Conservation (phyloP, 106 monocot species). For the Allium sativum region DNA sequence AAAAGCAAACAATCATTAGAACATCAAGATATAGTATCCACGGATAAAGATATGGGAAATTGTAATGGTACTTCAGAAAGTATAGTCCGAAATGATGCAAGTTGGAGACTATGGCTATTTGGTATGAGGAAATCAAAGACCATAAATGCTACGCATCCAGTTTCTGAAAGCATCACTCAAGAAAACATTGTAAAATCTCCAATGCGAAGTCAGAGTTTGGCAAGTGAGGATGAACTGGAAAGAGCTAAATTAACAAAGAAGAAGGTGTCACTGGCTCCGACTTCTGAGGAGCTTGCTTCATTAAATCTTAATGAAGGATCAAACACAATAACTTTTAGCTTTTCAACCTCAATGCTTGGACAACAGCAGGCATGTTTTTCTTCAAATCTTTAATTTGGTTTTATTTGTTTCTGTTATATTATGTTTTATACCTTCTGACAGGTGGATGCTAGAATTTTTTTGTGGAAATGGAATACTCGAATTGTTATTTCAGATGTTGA, state of each 20-base stretch:
- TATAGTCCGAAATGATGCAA: slow-evolving; percentile 27
- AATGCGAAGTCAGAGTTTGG: slow-evolving; percentile 4
- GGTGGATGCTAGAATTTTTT: slow-evolving; percentile 84
- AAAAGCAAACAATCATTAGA: slow-evolving; percentile 17
- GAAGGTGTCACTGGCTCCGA: slow-evolving; percentile 49
- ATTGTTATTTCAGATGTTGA: slow-evolving; percentile 94
- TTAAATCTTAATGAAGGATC: slow-evolving; percentile 70
- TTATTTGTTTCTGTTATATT: not conserved
- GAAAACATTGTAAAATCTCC: slow-evolving; percentile 7
- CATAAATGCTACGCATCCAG: slow-evolving; percentile 20
- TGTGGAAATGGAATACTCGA: slow-evolving; percentile 80
- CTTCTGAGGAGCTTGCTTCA: slow-evolving; percentile 68
- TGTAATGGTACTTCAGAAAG: slow-evolving; percentile 14
- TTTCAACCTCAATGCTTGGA: slow-evolving; percentile 81
- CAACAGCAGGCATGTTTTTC: slow-evolving; percentile 47
- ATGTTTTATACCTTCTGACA: slow-evolving; percentile 11
- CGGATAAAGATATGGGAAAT: slow-evolving; percentile 20
- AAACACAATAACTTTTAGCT: slow-evolving; percentile 66
- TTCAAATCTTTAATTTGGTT: not conserved
- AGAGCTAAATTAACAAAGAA: slow-evolving; percentile 21
- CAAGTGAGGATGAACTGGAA: slow-evolving; percentile 1
- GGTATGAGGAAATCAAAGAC: slow-evolving; percentile 36
- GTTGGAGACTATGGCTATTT: slow-evolving; percentile 77
- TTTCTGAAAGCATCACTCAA: slow-evolving; percentile 6
- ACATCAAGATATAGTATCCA: slow-evolving; percentile 45